Percentiles rank a stretch among this genome's conserved stretches.
Evolutionary conservation across 148 eudicot species (phyloP).

Genomic region (Polygonum aviculare): DNA sequence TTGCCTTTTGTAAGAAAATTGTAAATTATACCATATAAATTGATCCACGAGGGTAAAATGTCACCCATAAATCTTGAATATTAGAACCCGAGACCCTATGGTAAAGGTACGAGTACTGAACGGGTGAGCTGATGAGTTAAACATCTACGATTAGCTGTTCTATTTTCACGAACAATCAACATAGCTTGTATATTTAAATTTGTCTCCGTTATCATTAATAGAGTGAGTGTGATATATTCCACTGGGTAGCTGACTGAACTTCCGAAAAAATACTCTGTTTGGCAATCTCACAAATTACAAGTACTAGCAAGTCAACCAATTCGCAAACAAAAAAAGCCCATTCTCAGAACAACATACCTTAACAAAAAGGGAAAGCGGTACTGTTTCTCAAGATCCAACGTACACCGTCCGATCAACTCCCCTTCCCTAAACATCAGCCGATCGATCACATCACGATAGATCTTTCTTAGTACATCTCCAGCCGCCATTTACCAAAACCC

Average conservation of each 20-base stretch:
- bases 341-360: not conserved
- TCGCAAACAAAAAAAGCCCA: not conserved
- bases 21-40: too few species aligned
- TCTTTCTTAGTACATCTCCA: not conserved
- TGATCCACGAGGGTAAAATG: too few species aligned
- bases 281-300: not conserved
- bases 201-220: not conserved
- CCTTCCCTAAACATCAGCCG: not conserved
- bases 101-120: too few species aligned
- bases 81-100: too few species aligned
- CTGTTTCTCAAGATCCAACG: not conserved
- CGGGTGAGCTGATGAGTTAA: too few species aligned
- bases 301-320: not conserved
- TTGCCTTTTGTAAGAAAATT: too few species aligned
- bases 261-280: not conserved
- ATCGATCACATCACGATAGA: conserved; percentile 1
- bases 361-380: not conserved
- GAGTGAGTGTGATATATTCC: not conserved
- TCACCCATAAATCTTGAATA: too few species aligned
- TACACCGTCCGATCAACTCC: not conserved
- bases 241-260: not conserved
- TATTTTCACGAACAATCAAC: too few species aligned
- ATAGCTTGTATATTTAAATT: not conserved
- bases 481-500: conserved; percentile 7
- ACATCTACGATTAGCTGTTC: too few species aligned